These are phyloP conservation scores for Solanum hybrid DNA, from an alignment of 305 asterid species.

Conservation along the genomic window DNA sequence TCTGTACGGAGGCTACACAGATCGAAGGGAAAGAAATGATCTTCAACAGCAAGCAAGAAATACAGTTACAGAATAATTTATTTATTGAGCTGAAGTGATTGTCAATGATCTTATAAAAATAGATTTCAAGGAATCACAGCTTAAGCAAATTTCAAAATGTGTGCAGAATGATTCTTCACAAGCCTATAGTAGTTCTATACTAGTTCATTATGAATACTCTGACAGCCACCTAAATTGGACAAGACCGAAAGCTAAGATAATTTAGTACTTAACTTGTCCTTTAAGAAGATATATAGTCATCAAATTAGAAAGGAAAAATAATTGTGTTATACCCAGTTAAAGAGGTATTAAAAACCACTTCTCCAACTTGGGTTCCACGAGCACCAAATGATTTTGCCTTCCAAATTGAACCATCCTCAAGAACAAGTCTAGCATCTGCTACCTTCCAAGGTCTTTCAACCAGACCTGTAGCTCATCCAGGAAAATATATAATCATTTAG, in stretches of 20 bases:
- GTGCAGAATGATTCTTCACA: not conserved
- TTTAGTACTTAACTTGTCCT: not conserved
- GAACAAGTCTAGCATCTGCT: slow-evolving; percentile 91
- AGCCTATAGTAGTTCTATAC: not conserved
- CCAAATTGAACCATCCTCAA: slow-evolving; percentile 94
- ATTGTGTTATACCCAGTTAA: slow-evolving; percentile 62
- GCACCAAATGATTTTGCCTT: slow-evolving; percentile 96
- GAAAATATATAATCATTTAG: not conserved
- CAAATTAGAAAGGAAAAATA: not conserved
- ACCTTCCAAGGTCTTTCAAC: slow-evolving; percentile 85
- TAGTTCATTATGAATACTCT: not conserved
- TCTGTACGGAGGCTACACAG: not conserved
- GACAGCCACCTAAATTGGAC: not conserved
- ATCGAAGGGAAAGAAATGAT: not conserved
- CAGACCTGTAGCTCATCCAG: slow-evolving; percentile 22
- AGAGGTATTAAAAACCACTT: slow-evolving; percentile 93
- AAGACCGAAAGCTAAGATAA: not conserved
- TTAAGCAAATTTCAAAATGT: not conserved
- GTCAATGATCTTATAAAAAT: not conserved
- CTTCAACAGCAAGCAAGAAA: not conserved
- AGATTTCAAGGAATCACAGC: not conserved
- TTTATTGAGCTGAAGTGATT: not conserved
- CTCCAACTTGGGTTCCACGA: slow-evolving; percentile 95
- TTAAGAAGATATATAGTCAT: not conserved
- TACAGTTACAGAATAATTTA: not conserved